Evolutionary conservation across 106 monocot species (phyloP).

Genomic region (Platanthera guangdongensis): DNA sequence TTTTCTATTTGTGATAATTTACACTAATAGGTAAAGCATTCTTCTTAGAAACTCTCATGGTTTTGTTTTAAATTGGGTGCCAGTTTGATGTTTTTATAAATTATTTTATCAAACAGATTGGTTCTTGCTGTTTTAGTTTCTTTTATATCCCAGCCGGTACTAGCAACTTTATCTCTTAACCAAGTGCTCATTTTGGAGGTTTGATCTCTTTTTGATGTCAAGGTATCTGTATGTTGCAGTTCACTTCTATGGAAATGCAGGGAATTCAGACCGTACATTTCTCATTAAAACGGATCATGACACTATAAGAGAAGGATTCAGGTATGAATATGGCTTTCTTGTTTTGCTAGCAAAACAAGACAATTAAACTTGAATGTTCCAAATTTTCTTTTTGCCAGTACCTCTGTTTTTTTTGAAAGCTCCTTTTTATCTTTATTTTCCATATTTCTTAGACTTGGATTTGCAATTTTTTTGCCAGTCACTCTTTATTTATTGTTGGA

Average conservation of each 20-base stretch:
- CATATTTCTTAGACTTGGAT: background rate
- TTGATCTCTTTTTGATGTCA: background rate
- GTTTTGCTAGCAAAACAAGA: background rate
- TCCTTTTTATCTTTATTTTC: background rate
- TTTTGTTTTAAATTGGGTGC: no score
- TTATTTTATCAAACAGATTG: background rate
- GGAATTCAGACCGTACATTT: constrained; percentile 11
- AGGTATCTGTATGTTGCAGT: constrained; percentile 22
- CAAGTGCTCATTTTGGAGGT: background rate
- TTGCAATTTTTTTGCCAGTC: background rate
- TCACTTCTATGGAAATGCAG: constrained; percentile 40
- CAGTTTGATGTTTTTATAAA: background rate
- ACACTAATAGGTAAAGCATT: no score
- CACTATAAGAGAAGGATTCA: constrained; percentile 63
- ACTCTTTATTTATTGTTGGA: no score
- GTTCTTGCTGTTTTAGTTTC: background rate
- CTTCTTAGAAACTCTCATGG: no score
- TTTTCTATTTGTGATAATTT: no score
- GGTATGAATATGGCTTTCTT: constrained; percentile 14
- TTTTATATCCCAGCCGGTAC: background rate
- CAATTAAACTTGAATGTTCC: background rate
- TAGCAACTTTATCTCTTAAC: background rate
- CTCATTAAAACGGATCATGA: constrained; percentile 70
- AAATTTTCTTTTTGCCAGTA: background rate
- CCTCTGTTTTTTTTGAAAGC: background rate